Evolutionary conservation across 768 basidiomycete species (phyloP).

Genomic region (Rhizopogon roseolus): DNA sequence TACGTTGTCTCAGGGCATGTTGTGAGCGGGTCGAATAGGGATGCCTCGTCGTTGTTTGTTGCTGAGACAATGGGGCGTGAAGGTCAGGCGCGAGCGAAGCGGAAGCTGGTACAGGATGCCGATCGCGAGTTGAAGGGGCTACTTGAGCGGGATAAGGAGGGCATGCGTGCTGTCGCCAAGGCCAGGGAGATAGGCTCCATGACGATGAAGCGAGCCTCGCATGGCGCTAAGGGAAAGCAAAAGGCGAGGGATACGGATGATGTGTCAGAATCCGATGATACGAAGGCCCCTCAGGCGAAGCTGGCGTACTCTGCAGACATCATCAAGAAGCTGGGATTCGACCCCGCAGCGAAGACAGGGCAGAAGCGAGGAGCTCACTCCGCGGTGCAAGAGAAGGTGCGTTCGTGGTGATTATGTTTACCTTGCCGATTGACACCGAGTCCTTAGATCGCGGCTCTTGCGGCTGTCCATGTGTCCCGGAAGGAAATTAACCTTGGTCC

Average conservation of each 20-base stretch:
- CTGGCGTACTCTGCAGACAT: conserved; percentile 59
- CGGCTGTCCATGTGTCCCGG: conserved; percentile 44
- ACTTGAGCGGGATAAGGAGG: conserved; percentile 60
- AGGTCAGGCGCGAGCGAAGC: conserved; percentile 71
- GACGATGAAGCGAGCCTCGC: conserved; percentile 15
- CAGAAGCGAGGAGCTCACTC: conserved; percentile 35
- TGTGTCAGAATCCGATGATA: conserved; percentile 13
- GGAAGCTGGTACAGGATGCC: conserved; percentile 52
- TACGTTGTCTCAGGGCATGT: conserved; percentile 83
- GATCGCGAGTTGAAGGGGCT: conserved; percentile 60
- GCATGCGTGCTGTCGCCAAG: conserved; percentile 58
- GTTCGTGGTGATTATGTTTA: conserved; percentile 1
- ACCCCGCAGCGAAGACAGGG: conserved; percentile 60
- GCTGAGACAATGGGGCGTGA: conserved; percentile 75
- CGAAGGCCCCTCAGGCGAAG: conserved; percentile 21
- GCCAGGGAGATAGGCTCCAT: conserved; percentile 46
- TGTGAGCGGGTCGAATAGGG: conserved; percentile 41
- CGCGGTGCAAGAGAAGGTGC: conserved; percentile 56
- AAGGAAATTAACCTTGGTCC: conserved; percentile 57
- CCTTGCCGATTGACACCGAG: not conserved
- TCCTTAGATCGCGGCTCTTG: conserved; percentile 51
- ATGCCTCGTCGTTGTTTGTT: conserved; percentile 40
- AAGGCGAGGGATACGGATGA: conserved; percentile 12
- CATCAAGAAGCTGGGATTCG: conserved; percentile 74
- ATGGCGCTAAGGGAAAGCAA: conserved; percentile 9